Conservation (phyloP, 495 filamentous ascomycete species). For the Astrothelium macrocarpum region DNA sequence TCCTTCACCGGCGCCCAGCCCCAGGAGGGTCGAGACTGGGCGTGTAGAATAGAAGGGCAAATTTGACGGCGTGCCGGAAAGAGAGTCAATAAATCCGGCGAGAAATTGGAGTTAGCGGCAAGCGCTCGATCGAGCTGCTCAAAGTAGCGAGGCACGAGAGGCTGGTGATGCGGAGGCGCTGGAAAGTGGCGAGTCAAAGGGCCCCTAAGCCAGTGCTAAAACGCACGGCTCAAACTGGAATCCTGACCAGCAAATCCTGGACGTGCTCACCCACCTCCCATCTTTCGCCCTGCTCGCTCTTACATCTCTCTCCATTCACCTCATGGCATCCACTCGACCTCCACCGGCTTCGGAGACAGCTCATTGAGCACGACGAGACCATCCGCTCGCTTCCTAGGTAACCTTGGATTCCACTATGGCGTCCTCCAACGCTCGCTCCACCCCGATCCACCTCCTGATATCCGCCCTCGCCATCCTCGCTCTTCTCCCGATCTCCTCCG, state of each 20-base stretch:
- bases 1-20: background rate
- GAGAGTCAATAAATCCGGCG: background rate
- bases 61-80: background rate
- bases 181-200: background rate
- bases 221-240: background rate
- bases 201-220: background rate
- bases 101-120: background rate
- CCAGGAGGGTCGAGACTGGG: background rate
- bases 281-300: background rate
- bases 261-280: background rate
- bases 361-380: background rate
- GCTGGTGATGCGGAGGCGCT: background rate
- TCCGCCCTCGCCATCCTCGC: constrained; percentile 1
- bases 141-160: no score
- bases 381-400: background rate
- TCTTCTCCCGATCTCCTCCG: constrained; percentile 13
- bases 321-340: background rate
- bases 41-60: background rate
- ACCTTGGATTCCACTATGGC: background rate
- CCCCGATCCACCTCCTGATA: background rate
- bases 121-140: no score
- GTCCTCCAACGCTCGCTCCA: background rate
- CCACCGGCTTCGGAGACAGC: background rate
- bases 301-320: background rate
- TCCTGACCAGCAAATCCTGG: background rate